Conservation (phyloP, 805 yeast species). For the Metschnikowia matae region DNA sequence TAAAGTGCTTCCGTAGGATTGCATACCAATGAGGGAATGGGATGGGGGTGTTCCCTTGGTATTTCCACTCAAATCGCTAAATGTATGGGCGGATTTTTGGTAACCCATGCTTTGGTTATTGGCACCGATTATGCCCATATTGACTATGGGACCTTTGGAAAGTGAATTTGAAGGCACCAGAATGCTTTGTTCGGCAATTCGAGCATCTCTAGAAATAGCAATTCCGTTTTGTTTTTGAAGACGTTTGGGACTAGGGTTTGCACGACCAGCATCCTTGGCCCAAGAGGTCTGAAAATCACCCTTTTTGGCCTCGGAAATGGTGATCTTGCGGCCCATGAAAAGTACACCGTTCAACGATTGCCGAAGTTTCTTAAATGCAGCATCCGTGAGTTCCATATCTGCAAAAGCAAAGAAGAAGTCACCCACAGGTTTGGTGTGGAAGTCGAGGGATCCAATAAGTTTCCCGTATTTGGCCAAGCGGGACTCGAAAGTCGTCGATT, state of each 20-base stretch:
- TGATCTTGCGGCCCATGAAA: constrained; percentile 69
- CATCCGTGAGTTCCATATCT: constrained; percentile 49
- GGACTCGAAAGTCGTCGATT: constrained; percentile 42
- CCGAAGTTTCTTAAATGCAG: constrained; percentile 47
- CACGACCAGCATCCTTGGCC: constrained; percentile 43
- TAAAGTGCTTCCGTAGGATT: constrained; percentile 39
- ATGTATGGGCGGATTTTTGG: constrained; percentile 33
- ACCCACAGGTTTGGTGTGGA: constrained; percentile 51
- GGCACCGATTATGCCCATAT: constrained; percentile 15
- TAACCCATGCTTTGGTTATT: constrained; percentile 25
- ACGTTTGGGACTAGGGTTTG: constrained; percentile 21
- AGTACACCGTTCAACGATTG: constrained; percentile 63
- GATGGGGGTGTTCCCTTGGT: constrained; percentile 33
- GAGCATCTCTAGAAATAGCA: constrained; percentile 29
- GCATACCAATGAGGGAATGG: constrained; percentile 26
- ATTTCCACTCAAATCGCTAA: constrained; percentile 28
- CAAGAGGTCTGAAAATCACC: constrained; percentile 41
- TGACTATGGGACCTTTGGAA: constrained; percentile 15
- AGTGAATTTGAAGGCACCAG: constrained; percentile 20
- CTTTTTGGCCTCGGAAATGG: constrained; percentile 60
- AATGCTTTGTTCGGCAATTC: constrained; percentile 43
- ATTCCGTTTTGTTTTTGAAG: constrained; percentile 29
- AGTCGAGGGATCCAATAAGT: constrained; percentile 43
- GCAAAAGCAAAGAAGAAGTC: constrained; percentile 64
- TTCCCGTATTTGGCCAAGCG: constrained; percentile 66